Evolutionary conservation across 176 grass and related monocot species (phyloP).

Genomic region (Microstegium vimineum): DNA sequence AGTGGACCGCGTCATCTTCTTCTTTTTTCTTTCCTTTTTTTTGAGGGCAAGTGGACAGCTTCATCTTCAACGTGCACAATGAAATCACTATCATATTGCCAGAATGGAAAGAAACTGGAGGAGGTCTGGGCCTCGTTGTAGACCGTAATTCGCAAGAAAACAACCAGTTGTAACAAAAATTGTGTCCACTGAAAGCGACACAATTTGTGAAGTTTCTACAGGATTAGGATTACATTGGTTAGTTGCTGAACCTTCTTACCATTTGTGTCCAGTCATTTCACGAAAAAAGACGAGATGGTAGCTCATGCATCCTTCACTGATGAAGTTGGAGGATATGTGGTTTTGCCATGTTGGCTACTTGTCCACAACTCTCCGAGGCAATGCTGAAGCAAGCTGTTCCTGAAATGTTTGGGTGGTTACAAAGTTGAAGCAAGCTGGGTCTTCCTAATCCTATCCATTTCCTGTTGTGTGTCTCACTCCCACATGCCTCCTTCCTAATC

Average conservation of each 20-base stretch:
- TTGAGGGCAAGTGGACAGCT: not conserved
- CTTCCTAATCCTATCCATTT: not conserved
- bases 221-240: not conserved
- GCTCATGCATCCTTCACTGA: no score
- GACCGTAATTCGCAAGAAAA: not conserved
- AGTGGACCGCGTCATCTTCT: not conserved
- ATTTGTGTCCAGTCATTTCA: not conserved
- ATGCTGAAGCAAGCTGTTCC: not conserved
- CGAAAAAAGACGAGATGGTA: not conserved
- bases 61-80: not conserved
- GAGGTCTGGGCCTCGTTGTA: not conserved
- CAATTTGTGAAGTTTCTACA: not conserved
- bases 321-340: not conserved
- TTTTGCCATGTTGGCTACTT: not conserved
- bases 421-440: not conserved
- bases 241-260: not conserved
- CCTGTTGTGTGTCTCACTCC: not conserved
- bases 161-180: not conserved
- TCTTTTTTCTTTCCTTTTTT: no score
- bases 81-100: not conserved
- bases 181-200: not conserved
- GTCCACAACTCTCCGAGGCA: not conserved
- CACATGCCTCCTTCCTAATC: no score
- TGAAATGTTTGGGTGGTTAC: not conserved
- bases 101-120: not conserved